Percentiles rank a stretch among this genome's conserved stretches.
These are phyloP conservation scores for Entrophospora sp. DNA, from an alignment of 192 early-diverging fungal genomes.

Conservation along the genomic window DNA sequence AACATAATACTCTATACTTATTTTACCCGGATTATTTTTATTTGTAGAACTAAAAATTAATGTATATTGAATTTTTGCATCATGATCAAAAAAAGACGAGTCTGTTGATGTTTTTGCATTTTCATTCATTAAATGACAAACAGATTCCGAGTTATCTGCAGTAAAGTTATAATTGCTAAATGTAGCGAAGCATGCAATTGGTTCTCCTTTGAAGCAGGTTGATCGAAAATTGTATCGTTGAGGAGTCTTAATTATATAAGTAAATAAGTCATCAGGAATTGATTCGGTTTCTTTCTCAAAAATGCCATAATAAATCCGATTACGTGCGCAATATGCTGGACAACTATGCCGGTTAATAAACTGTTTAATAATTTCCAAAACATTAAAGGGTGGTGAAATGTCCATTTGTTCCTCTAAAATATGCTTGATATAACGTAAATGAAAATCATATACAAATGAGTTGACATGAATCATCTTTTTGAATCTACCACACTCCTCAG, in stretches of 20 bases:
- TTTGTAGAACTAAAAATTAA: not conserved
- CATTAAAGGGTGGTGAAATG: constrained; percentile 32
- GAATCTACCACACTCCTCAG: constrained; percentile 47
- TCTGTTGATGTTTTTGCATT: not conserved
- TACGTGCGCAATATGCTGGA: constrained; percentile 40
- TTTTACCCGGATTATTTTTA: not conserved
- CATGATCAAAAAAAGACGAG: not conserved
- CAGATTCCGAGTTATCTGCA: too few relatives aligned
- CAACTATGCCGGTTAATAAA: constrained; percentile 35
- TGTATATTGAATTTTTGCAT: not conserved
- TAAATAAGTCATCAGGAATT: constrained; percentile 28
- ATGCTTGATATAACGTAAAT: constrained; percentile 40
- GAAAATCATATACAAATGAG: constrained; percentile 56
- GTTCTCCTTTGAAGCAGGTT: constrained; percentile 27
- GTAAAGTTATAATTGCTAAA: too few relatives aligned
- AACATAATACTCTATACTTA: not conserved
- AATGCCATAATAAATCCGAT: constrained; percentile 42
- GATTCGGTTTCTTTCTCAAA: constrained; percentile 27
- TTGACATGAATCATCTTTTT: constrained; percentile 52
- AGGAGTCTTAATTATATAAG: constrained; percentile 34
- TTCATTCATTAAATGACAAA: not conserved
- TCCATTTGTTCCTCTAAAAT: constrained; percentile 30
- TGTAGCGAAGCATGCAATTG: constrained; percentile 39
- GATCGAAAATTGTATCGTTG: constrained; percentile 35
- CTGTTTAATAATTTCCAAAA: constrained; percentile 39